These are phyloP conservation scores for Incumbomyces lentus DNA, from an alignment of 2,329 filamentous ascomycete species.

Conservation along the genomic window DNA sequence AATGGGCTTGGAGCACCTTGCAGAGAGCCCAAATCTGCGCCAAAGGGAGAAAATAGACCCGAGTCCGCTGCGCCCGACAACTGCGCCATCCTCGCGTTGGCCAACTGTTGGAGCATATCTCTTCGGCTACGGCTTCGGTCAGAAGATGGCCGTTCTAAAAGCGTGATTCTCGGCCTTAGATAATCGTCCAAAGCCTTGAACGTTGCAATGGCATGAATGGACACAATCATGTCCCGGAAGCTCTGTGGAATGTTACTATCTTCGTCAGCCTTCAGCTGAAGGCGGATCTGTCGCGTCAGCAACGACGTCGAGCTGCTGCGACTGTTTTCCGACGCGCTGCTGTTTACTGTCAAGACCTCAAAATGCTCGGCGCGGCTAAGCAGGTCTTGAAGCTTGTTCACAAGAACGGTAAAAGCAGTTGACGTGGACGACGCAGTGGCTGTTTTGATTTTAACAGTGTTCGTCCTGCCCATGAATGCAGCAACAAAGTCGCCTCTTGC, in stretches of 20 bases:
- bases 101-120: constrained; percentile 60
- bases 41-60: constrained; percentile 21
- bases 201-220: constrained; percentile 94
- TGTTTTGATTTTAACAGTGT: constrained; percentile 48
- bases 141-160: constrained; percentile 62
- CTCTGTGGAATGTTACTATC: constrained; percentile 78
- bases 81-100: constrained; percentile 56
- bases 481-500: constrained; percentile 79
- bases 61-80: constrained; percentile 28
- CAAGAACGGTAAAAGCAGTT: constrained; percentile 80
- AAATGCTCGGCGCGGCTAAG: constrained; percentile 96
- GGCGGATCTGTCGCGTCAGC: constrained; percentile 87
- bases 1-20: constrained; percentile 9
- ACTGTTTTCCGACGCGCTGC: constrained; percentile 81
- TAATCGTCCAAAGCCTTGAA: constrained; percentile 97
- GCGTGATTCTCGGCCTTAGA: constrained; percentile 73
- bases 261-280: constrained; percentile 81
- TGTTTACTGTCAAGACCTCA: constrained; percentile 89
- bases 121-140: constrained; percentile 43
- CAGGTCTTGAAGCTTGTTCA: constrained; percentile 90
- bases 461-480: constrained; percentile 74
- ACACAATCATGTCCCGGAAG: constrained; percentile 94
- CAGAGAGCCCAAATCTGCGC: constrained; percentile 12
- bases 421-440: constrained; percentile 56
- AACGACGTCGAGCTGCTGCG: constrained; percentile 87